phyloP scores from a whole-genome alignment of 2,329 filamentous ascomycete genomes.

The Penicillium sp. region DNA sequence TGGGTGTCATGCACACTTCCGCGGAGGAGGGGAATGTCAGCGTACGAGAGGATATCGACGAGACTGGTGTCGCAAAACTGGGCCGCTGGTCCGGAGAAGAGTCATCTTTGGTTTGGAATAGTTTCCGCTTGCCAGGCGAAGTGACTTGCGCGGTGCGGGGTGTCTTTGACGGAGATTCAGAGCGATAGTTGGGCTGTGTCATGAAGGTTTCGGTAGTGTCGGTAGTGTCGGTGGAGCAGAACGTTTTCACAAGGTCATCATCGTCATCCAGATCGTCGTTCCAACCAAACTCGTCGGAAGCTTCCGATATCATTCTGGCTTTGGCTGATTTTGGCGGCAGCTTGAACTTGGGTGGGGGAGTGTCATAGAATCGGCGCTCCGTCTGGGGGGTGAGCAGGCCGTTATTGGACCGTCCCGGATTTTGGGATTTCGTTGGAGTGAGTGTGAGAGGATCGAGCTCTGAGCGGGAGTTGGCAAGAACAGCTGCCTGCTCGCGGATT shows the following conservation, averaged over 20 bases:
- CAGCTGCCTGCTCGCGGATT: conserved; percentile 51
- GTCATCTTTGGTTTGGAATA: conserved; percentile 25
- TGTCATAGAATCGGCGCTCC: conserved; percentile 20
- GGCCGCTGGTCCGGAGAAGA: background rate
- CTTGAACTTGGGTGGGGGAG: conserved; percentile 13
- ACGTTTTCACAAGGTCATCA: conserved; percentile 19
- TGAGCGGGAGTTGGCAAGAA: conserved; percentile 52
- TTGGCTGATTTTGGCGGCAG: conserved; percentile 29
- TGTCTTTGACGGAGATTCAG: conserved; percentile 40
- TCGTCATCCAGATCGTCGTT: conserved; percentile 38
- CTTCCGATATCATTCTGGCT: conserved; percentile 33
- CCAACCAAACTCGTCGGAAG: conserved; percentile 41
- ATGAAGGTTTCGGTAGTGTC: conserved; percentile 14
- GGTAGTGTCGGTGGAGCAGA: conserved; percentile 12
- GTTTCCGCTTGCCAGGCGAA: conserved; percentile 42
- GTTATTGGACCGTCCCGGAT: background rate
- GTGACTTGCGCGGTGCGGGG: conserved; percentile 32
- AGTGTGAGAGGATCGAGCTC: conserved; percentile 37
- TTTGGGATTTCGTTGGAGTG: conserved; percentile 14
- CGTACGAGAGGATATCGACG: conserved; percentile 7
- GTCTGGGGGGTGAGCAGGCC: conserved; percentile 40
- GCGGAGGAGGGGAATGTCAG: conserved; percentile 23
- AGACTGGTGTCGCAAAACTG: conserved; percentile 15
- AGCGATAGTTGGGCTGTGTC: conserved; percentile 33
- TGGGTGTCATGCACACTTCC: conserved; percentile 36